phyloP scores from a whole-genome alignment of 805 yeast species.

The Sugiyamaella chiloensis region DNA sequence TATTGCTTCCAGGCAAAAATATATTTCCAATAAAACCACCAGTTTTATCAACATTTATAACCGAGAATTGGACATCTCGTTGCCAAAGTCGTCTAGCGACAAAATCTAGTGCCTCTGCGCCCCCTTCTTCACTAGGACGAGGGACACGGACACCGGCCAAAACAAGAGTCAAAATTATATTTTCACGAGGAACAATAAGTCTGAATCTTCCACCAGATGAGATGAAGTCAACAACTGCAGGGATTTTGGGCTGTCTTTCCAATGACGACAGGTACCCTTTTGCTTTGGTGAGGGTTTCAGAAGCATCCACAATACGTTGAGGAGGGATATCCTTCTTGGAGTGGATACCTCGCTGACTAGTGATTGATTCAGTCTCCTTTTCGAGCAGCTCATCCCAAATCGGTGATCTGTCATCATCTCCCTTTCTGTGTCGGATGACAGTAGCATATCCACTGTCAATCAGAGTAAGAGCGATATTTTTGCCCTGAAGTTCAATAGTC shows the following conservation, averaged over 20 bases:
- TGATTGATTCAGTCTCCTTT: slow-evolving; percentile 58
- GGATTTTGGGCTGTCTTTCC: slow-evolving; percentile 58
- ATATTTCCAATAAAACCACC: slow-evolving; percentile 80
- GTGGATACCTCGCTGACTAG: slow-evolving; percentile 59
- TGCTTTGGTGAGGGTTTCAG: slow-evolving; percentile 69
- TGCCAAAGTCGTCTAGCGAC: slow-evolving; percentile 58
- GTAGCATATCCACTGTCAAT: slow-evolving; percentile 68
- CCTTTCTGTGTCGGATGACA: slow-evolving; percentile 75
- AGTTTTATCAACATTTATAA: slow-evolving; percentile 66
- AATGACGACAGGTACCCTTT: slow-evolving; percentile 69
- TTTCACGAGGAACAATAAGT: slow-evolving; percentile 67
- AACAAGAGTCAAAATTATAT: slow-evolving; percentile 62
- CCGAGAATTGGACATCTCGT: slow-evolving; percentile 67
- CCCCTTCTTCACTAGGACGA: slow-evolving; percentile 33
- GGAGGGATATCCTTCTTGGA: slow-evolving; percentile 54
- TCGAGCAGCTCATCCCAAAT: slow-evolving; percentile 77
- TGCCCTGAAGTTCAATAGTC: slow-evolving; percentile 50
- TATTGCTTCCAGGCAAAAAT: slow-evolving; percentile 47
- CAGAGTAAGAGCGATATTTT: slow-evolving; percentile 58
- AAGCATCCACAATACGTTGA: slow-evolving; percentile 71
- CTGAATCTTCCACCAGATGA: slow-evolving; percentile 66
- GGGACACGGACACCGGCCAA: slow-evolving; percentile 67
- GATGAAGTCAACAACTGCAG: slow-evolving; percentile 71
- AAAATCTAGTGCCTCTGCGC: slow-evolving; percentile 52
- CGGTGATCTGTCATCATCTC: slow-evolving; percentile 63